These are phyloP conservation scores for Chalaropsis ovoidea DNA, from an alignment of 2,329 filamentous ascomycete genomes.

Conservation along the genomic window DNA sequence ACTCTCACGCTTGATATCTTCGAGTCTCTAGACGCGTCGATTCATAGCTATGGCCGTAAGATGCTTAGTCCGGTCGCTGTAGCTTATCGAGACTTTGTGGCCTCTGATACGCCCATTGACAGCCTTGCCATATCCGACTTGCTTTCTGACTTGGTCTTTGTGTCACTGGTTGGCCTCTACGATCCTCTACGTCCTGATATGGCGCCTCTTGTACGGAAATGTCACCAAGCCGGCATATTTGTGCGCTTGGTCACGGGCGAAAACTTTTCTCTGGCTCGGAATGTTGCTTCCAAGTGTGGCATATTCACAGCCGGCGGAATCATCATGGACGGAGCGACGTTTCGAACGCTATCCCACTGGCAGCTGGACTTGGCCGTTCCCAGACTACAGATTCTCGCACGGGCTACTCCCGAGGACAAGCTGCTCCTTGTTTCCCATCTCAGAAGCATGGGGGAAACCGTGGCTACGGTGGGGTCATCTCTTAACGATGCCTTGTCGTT, in stretches of 20 bases:
- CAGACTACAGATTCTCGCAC: constrained; percentile 56
- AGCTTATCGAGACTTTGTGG: constrained; percentile 56
- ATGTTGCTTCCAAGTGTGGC: constrained; percentile 40
- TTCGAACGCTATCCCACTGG: constrained; percentile 46
- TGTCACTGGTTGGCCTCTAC: constrained; percentile 51
- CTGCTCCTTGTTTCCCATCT: constrained; percentile 53
- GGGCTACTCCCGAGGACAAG: constrained; percentile 62
- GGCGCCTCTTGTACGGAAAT: constrained; percentile 50
- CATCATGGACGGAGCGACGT: constrained; percentile 47
- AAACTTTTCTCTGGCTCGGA: constrained; percentile 38
- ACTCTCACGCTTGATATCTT: constrained; percentile 32
- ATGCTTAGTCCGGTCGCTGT: constrained; percentile 58
- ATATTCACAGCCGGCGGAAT: constrained; percentile 52
- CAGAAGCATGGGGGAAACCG: constrained; percentile 55
- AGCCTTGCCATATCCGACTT: constrained; percentile 30
- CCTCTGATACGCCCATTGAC: constrained; percentile 31
- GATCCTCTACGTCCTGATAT: constrained; percentile 57
- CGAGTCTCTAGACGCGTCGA: constrained; percentile 31
- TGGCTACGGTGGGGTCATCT: constrained; percentile 57
- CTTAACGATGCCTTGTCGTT: constrained; percentile 57
- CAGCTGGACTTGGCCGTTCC: constrained; percentile 44
- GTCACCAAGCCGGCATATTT: constrained; percentile 54
- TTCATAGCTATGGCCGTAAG: constrained; percentile 49
- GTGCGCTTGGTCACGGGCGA: constrained; percentile 54
- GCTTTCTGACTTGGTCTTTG: constrained; percentile 33